Evolutionary conservation across 768 basidiomycete species (phyloP), one percentile per base, ranked within the genome.

Genomic region (Kwoniella sp.): DNA sequence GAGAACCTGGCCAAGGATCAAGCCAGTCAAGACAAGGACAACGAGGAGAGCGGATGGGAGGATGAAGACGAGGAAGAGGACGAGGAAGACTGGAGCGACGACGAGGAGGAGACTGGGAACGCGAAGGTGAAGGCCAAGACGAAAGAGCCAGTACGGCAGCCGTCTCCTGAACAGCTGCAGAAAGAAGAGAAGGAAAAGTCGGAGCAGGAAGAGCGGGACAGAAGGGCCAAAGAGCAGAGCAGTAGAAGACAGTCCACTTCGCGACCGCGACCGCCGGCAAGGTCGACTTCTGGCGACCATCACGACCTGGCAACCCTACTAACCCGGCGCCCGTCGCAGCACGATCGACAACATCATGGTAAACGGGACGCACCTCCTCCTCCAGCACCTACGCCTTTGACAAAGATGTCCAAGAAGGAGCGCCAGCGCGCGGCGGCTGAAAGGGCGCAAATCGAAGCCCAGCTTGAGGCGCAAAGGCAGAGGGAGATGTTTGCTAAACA

Each of bases 401-500:
- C 50, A 23, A 60, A 63, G 41, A 77, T 77, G 75, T 71, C 70
- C 22, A 73, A 71, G 58, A 73, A 69, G 55, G 61, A 73, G 50
- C 56, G 72, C 31, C 37, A 53, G 26, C 68, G 61, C 11, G 76
- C 73, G 26, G 64, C 57, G 11, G 73, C 65, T 50, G 76, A 77
- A 57, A 28, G 73, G 34, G 69, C 59, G 15, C 65, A 66, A 59
- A 74, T 73, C 17, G 75, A 77, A 59, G 72, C 67, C 9, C 73
- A 76, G 47, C 63, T 76, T 22, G 79, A 79, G 23, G 78, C 78
- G 13, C 75, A 77, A 63, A 64, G 74, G 31, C 70, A 81, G 65
- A 59, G 79, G 22, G 78, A 81, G 57, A 75, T 81, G 71, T 81
- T 81, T 68, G 78, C 79, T 0, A 81, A 81, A 57, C 61, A 77